Evolutionary conservation across 2,329 filamentous ascomycete genomes (phyloP), one percentile per base, ranked within the genome.

Genomic region (Dothistroma septosporum): DNA sequence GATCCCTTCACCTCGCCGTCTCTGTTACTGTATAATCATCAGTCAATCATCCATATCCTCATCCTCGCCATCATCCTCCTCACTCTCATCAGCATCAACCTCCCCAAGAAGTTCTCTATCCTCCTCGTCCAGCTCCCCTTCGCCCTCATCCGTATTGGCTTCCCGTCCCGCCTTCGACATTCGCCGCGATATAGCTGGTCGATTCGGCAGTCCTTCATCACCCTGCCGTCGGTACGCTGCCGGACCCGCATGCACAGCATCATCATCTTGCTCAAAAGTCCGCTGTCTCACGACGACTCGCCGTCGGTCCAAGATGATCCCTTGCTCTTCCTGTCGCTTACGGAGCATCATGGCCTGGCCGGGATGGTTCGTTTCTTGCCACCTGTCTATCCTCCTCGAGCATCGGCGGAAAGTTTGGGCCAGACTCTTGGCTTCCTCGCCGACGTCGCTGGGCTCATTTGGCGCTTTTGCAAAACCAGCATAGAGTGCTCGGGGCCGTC

Each of bases 371-470:
- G 28, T 55, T 1, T 77, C 77, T 53, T 85, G 82, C 90, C 90
- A 93, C 33, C 90, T 82, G 56, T 83, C 78, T n/a, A 93, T 77
- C 46, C 90, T 82, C 31, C 90, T 82, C 21, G 81, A 78, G 0
- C 82, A 81, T 16, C 88, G 82, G 57, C 87, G 79, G 19, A 93
- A 76, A 8, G 89, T 83, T 11, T 88, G 85, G 4, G 85, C 83
- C 60, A 90, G 87, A 1, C 84, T 80, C 58, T 82, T 82, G 6
- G 85, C 81, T 73, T 93, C 89, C 73, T 93, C 90, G 48, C 90
- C 90, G 66, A 86, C 89, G 75, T 93, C 90, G 63, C 91, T 87
- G 0, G 80, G 75, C 71, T 92, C 89, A 9, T 60, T 63, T 21
- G 76, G 76, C 0, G 89, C 77, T 33, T 83, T 86, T 56, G 83